Evolutionary conservation across 163 green algal species (phyloP).

Genomic region (Scenedesmus sp.): DNA sequence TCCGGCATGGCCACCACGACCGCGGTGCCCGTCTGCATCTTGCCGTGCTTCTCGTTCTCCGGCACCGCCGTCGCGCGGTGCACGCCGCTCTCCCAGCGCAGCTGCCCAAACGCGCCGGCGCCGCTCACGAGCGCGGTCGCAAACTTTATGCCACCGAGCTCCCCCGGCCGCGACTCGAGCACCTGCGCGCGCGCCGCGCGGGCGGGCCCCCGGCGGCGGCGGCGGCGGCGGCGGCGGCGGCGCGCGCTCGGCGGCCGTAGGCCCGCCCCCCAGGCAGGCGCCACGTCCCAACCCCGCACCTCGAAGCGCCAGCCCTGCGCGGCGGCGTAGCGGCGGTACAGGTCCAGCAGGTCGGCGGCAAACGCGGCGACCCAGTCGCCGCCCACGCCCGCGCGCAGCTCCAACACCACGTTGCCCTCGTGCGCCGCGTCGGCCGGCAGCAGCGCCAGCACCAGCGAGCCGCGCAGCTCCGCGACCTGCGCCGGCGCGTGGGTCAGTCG

Average conservation of each 20-base stretch:
- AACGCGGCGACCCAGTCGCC: conserved; percentile 41
- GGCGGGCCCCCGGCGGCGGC: no score
- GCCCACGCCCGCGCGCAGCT: conserved; percentile 35
- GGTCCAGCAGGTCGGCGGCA: conserved; percentile 33
- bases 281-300: conserved; percentile 4
- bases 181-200: no score
- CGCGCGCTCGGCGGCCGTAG: background rate
- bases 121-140: conserved; percentile 21
- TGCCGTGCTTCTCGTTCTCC: conserved; percentile 81
- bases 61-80: conserved; percentile 69
- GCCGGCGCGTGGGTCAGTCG: background rate
- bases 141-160: conserved; percentile 40
- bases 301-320: conserved; percentile 43
- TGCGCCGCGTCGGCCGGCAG: conserved; percentile 22
- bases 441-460: conserved; percentile 35
- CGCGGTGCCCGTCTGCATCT: conserved; percentile 90
- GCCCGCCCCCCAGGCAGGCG: background rate
- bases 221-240: background rate
- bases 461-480: conserved; percentile 20
- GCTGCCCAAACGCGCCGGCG: conserved; percentile 14
- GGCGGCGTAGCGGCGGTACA: conserved; percentile 38
- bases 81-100: conserved; percentile 44
- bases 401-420: conserved; percentile 28
- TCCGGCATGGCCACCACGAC: conserved; percentile 91
- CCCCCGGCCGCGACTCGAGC: background rate